Percentiles rank a stretch among this genome's conserved stretches.
Evolutionary conservation across 1,284 basidiomycete genomes (phyloP).

Genomic region (Ustilago sp.): DNA sequence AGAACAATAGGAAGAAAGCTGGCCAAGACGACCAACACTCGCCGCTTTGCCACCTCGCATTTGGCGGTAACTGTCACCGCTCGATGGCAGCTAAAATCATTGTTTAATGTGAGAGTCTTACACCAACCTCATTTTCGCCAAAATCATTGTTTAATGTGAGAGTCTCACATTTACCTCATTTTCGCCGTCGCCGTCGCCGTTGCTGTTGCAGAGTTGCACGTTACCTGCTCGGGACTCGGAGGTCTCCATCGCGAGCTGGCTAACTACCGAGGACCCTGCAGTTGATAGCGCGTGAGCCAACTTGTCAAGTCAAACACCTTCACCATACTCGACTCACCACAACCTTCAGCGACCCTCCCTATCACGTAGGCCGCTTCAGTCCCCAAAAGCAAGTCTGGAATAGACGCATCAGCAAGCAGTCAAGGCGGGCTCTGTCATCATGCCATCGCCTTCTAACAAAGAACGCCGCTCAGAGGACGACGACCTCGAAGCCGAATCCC

Average conservation of each 20-base stretch:
- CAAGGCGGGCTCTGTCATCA: neutral
- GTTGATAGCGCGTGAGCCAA: conserved; percentile 6
- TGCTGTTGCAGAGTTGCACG: neutral
- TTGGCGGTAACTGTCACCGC: neutral
- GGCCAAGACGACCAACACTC: conserved; percentile 14
- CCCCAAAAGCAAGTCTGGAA: no score
- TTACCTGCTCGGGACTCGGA: neutral
- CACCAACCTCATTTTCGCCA: neutral
- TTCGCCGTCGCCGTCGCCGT: no score
- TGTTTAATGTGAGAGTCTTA: neutral
- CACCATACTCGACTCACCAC: no score
- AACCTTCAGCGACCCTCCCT: neutral
- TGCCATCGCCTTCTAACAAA: conserved; percentile 31
- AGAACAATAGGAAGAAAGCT: neutral
- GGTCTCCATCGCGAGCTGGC: neutral
- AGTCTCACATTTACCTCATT: neutral
- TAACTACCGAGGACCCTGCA: conserved; percentile 12
- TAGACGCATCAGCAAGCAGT: neutral
- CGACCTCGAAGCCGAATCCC: conserved; percentile 53
- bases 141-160: neutral
- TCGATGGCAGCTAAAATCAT: neutral
- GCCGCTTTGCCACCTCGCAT: neutral
- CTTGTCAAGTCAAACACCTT: neutral
- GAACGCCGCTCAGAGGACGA: conserved; percentile 29
- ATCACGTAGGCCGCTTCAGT: no score